Conservation (phyloP, 176 grass and related monocot genomes). For the Poa pratensis region DNA sequence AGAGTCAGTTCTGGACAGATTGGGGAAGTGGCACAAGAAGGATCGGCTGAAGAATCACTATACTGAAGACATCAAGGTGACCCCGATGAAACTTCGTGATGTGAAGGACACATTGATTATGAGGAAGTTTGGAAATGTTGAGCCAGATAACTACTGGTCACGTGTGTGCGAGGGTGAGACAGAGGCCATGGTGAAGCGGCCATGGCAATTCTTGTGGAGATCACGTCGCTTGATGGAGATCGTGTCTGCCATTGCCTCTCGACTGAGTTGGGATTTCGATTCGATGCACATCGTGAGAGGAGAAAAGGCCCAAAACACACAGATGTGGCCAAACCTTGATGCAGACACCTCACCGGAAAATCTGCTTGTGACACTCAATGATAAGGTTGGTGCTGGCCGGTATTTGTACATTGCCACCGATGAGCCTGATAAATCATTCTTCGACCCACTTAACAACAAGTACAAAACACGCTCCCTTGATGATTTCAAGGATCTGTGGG, state of each 20-base stretch:
- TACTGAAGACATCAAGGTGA: slow-evolving; percentile 75
- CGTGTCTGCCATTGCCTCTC: slow-evolving; percentile 76
- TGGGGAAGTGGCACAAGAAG: slow-evolving; percentile 81
- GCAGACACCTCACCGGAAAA: slow-evolving; percentile 78
- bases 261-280: slow-evolving; percentile 91
- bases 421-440: slow-evolving; percentile 78
- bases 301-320: slow-evolving; percentile 79
- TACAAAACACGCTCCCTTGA: slow-evolving; percentile 73
- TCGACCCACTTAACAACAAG: slow-evolving; percentile 72
- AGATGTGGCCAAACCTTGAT: slow-evolving; percentile 77
- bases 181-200: slow-evolving; percentile 80
- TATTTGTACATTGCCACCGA: slow-evolving; percentile 81
- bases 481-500: slow-evolving; percentile 88
- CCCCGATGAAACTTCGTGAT: slow-evolving; percentile 73
- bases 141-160: slow-evolving; percentile 90
- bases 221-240: slow-evolving; percentile 90
- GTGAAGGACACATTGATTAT: slow-evolving; percentile 84
- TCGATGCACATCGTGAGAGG: slow-evolving; percentile 79
- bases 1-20: slow-evolving; percentile 81
- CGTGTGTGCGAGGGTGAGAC: slow-evolving; percentile 87
- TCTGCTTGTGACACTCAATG: slow-evolving; percentile 58
- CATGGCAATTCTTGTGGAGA: slow-evolving; percentile 93
- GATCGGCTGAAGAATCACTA: slow-evolving; percentile 69
- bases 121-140: slow-evolving; percentile 79
- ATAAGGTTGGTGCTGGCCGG: slow-evolving; percentile 79